phyloP scores from a whole-genome alignment of 1,284 basidiomycete species.

The Ceratobasidium sp. region DNA sequence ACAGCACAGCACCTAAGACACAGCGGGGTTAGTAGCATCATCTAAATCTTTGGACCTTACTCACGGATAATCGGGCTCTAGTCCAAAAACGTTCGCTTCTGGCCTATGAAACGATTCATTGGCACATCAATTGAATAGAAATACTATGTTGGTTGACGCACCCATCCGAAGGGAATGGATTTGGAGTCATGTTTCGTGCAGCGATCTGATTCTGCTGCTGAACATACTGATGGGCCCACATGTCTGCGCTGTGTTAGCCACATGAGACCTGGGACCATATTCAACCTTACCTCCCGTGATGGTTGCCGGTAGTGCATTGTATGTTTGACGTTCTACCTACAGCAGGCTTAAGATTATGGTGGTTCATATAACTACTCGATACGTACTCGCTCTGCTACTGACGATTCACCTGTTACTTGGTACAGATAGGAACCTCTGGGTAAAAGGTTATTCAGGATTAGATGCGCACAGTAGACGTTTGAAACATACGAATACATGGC shows the following conservation, averaged over 20 bases:
- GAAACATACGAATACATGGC: constrained; percentile 20
- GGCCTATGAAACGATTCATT: constrained; percentile 48
- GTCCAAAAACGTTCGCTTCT: constrained; percentile 65
- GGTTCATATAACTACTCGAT: constrained; percentile 53
- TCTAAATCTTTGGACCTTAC: constrained; percentile 28
- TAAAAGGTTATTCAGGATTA: not conserved
- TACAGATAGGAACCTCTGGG: not conserved
- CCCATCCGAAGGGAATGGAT: constrained; percentile 64
- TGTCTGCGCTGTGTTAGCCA: constrained; percentile 51
- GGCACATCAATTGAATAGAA: not conserved
- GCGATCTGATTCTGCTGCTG: constrained; percentile 68
- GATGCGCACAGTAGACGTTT: not conserved
- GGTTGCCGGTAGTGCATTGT: constrained; percentile 19
- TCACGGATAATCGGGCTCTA: constrained; percentile 59
- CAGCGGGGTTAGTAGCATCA: not conserved
- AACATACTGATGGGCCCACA: constrained; percentile 67
- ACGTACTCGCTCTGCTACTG: constrained; percentile 4
- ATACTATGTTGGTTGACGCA: constrained; percentile 45
- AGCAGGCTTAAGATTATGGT: constrained; percentile 49
- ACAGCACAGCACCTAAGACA: constrained; percentile 13
- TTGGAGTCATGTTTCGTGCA: constrained; percentile 64
- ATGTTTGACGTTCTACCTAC: constrained; percentile 43
- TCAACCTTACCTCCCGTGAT: constrained; percentile 17
- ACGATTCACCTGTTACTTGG: constrained; percentile 50
- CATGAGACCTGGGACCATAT: constrained; percentile 44